phyloP scores from a whole-genome alignment of 2,329 filamentous ascomycete species.

The Rhinocladiella mackenziei region DNA sequence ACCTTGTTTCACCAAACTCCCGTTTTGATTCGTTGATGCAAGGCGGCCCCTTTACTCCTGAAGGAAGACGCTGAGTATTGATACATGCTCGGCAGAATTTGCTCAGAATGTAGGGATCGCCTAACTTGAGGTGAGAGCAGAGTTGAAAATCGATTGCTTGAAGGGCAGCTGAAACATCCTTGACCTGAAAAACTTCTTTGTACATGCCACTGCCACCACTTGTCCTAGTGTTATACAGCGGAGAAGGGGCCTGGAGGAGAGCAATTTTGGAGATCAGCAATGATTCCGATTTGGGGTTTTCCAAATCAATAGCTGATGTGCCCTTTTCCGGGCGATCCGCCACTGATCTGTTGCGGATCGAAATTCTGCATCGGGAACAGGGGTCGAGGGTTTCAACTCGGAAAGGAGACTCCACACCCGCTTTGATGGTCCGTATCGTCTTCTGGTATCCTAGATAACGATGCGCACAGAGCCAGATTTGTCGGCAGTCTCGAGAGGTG shows the following conservation, averaged over 20 bases:
- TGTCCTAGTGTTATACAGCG: constrained; percentile 24
- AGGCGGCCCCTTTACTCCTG: constrained; percentile 27
- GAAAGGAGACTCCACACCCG: constrained; percentile 28
- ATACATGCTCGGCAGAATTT: constrained; percentile 30
- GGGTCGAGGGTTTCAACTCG: constrained; percentile 26
- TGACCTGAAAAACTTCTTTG: constrained; percentile 29
- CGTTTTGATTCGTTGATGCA: constrained; percentile 28
- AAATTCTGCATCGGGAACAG: constrained; percentile 29
- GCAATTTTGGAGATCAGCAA: constrained; percentile 29
- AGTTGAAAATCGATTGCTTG: constrained; percentile 27
- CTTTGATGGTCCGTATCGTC: constrained; percentile 26
- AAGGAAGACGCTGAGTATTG: constrained; percentile 28
- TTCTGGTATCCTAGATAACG: constrained; percentile 26
- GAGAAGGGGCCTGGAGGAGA: constrained; percentile 27
- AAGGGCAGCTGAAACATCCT: constrained; percentile 28
- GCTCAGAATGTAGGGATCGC: constrained; percentile 29
- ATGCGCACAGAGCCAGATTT: constrained; percentile 30
- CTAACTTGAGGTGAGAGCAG: constrained; percentile 28
- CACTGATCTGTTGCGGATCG: constrained; percentile 27
- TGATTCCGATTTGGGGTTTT: constrained; percentile 25
- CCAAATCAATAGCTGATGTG: constrained; percentile 24
- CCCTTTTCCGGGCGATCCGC: constrained; percentile 29
- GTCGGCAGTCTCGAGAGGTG: constrained; percentile 25
- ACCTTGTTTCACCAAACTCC: constrained; percentile 20
- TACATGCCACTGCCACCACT: constrained; percentile 27